phyloP scores from a whole-genome alignment of 1,284 basidiomycete species.

The Ganoderma leucocontextum region DNA sequence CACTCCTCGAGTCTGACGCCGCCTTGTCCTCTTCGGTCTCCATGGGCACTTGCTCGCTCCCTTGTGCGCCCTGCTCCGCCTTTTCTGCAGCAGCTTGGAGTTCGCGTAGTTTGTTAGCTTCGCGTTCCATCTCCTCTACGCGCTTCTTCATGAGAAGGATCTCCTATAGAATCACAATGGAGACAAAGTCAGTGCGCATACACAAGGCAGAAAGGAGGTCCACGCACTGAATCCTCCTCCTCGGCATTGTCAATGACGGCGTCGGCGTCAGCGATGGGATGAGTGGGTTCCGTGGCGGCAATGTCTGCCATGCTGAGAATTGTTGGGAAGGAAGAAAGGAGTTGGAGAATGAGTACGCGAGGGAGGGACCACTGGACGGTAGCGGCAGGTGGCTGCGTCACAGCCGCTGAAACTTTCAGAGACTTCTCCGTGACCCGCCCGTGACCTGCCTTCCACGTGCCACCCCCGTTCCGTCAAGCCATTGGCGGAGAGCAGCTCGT shows the following conservation, averaged over 20 bases:
- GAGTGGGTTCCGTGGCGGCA: slow-evolving; percentile 40
- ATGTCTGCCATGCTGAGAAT: slow-evolving; percentile 43
- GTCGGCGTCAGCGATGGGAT: slow-evolving; percentile 40
- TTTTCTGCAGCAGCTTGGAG: slow-evolving; percentile 90
- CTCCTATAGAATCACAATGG: slow-evolving; percentile 58
- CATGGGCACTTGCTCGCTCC: slow-evolving; percentile 57
- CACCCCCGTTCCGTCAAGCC: background rate
- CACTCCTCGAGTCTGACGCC: slow-evolving; percentile 85
- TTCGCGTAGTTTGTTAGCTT: slow-evolving; percentile 89
- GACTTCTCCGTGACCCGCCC: background rate
- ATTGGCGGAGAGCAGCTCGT: background rate
- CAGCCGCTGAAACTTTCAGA: background rate
- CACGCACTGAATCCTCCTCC: slow-evolving; percentile 49
- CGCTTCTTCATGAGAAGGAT: slow-evolving; percentile 91
- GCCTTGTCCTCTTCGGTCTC: slow-evolving; percentile 82
- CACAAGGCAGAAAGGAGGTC: background rate
- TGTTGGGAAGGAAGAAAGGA: background rate
- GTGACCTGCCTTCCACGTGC: background rate
- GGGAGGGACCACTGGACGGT: background rate
- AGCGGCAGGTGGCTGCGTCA: background rate
- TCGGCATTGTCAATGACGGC: slow-evolving; percentile 44
- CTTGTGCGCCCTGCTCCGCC: slow-evolving; percentile 44
- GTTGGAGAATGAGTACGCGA: background rate
- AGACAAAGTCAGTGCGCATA: background rate
- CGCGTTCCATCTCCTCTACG: slow-evolving; percentile 92